phyloP scores from a whole-genome alignment of 1,284 basidiomycete genomes.

The Schizophyllum amplum region DNA sequence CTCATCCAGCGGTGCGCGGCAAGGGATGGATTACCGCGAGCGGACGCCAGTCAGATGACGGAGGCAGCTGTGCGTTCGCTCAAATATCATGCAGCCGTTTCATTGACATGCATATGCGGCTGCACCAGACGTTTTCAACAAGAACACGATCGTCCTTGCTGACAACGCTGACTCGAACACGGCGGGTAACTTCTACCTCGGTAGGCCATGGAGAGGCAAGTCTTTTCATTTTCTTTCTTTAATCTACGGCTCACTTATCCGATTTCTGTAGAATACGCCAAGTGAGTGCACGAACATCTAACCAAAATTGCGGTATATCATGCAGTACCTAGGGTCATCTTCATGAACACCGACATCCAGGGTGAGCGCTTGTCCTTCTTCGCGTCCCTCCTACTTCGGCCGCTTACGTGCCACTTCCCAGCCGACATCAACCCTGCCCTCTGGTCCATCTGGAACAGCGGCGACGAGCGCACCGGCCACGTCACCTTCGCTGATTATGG shows the following conservation, averaged over 20 bases:
- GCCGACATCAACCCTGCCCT: conserved; percentile 33
- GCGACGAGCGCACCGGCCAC: conserved; percentile 29
- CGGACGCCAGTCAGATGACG: conserved; percentile 38
- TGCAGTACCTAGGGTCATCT: conserved; percentile 30
- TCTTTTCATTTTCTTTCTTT: conserved; percentile 1
- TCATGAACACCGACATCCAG: conserved; percentile 34
- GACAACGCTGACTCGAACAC: conserved; percentile 31
- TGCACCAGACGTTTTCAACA: conserved; percentile 35
- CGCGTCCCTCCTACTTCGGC: background rate
- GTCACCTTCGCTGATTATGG: conserved; percentile 41
- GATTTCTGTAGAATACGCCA: background rate
- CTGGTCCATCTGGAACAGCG: conserved; percentile 39
- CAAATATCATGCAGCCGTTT: background rate
- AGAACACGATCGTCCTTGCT: conserved; percentile 39
- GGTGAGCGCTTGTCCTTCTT: background rate
- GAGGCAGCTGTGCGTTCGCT: conserved; percentile 34
- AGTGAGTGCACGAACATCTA: background rate
- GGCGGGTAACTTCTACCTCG: conserved; percentile 33
- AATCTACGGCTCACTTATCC: background rate
- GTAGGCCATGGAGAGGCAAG: conserved; percentile 42
- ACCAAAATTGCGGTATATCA: no score
- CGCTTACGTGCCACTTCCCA: background rate
- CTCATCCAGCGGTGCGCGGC: conserved; percentile 18
- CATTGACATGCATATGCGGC: background rate
- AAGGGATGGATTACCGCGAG: conserved; percentile 44